Evolutionary conservation across 2,329 filamentous ascomycete genomes (phyloP), one percentile per base, ranked within the genome.

Genomic region (Penicillium sp.): DNA sequence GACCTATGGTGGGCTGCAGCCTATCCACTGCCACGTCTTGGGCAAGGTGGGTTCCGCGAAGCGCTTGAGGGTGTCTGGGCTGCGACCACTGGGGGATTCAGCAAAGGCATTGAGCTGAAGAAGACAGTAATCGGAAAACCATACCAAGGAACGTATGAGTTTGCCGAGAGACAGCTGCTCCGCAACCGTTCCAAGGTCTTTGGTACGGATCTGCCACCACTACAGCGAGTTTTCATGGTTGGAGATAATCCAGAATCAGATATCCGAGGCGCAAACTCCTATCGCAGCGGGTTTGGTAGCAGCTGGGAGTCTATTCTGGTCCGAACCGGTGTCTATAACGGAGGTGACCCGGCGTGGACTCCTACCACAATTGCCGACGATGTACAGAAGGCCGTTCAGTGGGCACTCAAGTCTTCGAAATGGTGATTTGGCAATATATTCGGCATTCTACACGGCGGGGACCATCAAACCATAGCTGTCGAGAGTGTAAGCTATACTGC

Each of bases 211-310:
- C 52, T 73, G 2, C 71, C 67, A 18, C 80, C 82, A n/a, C 73
- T 96, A 51, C 80, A 81, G 65, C 83, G 82, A 39, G 92, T 97
- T 10, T 97, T 96, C 75, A 97, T 97, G 93, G 84, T 97, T 37
- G 94, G 94, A 5, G 90, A 93, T 68, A 93, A 93, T 67, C 89
- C 90, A 5, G 91, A 91, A 68, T 94, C 89, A 63, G 94, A 99
- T 71, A 96, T 99, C 61, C 80, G 85, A 5, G 94, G 94, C 5
- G 92, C 91, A 18, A 96, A 96, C 69, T 81, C 83, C 42, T 96
- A 89, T 68, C 67, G 77, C 40, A 90, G 88, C 58, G 77, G 81
- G 3, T 75, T 82, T 52, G 87, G 87, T 8, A 89, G 86, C n/a
- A 79, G 86, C 54, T 96, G 92, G 92, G 77, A 81, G 36, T 89